Evolutionary conservation across 805 yeast genomes (phyloP).

Genomic region (Ogataea trehaloabstinens): DNA sequence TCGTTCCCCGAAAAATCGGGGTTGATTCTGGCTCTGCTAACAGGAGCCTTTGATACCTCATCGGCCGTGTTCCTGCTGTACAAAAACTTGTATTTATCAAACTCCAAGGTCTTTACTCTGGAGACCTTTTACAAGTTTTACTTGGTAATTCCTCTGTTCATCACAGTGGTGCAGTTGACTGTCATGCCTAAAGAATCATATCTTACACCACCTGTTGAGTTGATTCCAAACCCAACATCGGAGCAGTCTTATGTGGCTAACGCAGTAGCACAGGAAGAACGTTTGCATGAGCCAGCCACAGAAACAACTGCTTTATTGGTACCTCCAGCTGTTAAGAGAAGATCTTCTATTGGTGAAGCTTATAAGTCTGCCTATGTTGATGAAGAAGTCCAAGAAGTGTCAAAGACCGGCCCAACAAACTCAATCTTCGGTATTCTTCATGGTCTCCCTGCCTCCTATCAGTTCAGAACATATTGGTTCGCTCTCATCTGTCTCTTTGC

Average conservation of each 20-base stretch:
- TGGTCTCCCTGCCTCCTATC: slow-evolving; percentile 48
- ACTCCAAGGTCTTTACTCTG: slow-evolving; percentile 37
- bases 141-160: slow-evolving; percentile 48
- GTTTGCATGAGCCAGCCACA: slow-evolving; percentile 16
- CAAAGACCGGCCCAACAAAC: slow-evolving; percentile 34
- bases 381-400: slow-evolving; percentile 41
- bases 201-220: slow-evolving; percentile 37
- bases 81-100: slow-evolving; percentile 37
- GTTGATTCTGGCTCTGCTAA: slow-evolving; percentile 48
- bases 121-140: slow-evolving; percentile 46
- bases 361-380: slow-evolving; percentile 51
- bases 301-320: slow-evolving; percentile 18
- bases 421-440: slow-evolving; percentile 55
- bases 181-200: slow-evolving; percentile 53
- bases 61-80: slow-evolving; percentile 53
- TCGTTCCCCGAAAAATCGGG: slow-evolving; percentile 56
- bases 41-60: slow-evolving; percentile 61
- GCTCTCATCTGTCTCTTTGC: slow-evolving; percentile 46
- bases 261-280: slow-evolving; percentile 27
- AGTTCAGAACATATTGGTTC: slow-evolving; percentile 54
- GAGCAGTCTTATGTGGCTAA: slow-evolving; percentile 26
- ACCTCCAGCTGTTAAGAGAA: slow-evolving; percentile 30
- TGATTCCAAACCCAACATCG: slow-evolving; percentile 31
- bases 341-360: slow-evolving; percentile 58
- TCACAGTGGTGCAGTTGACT: slow-evolving; percentile 42